Evolutionary conservation across 495 filamentous ascomycete genomes (phyloP), one percentile per base, ranked within the genome.

Genomic region (Lophium mytilinum): DNA sequence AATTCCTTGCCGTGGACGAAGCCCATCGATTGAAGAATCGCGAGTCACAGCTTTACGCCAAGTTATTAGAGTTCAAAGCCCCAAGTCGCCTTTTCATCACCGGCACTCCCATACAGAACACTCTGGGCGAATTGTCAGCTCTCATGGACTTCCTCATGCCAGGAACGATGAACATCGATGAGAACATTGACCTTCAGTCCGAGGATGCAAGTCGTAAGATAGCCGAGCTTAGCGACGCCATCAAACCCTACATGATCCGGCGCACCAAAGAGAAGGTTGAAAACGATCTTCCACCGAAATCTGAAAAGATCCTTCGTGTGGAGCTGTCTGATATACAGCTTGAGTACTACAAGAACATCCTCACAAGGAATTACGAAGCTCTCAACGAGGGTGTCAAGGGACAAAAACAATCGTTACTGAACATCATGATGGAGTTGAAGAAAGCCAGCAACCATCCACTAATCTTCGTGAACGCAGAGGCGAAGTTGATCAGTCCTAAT

Each of bases 391-490:
- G 90, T 18, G 82, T 83, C 24, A 89, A 80, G 50, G 93, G 90
- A 8, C 85, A 88, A 66, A 96, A 95, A 69, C 90, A 93, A 60
- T 95, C 90, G 1, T 73, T 97, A n/a, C 72, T 97, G 53, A 99
- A 99, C 72, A 95, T 99, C 67, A 95, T 96, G 80, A 99, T 99
- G 92, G 94, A 99, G 68, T 70, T 99, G 64, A 97, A 97, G 76
- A 99, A 99, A 71, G 89, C 90, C 61, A 95, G 90, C 77, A 97
- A 97, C 60, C 93, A 99, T 66, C 90, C 93, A 5, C 95, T 95
- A 73, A 94, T 97, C 86, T 95, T 99, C 62, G 85, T 87, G 3
- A 89, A 87, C 54, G 93, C 89, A 19, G 93, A 97, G 69, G 88
- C 92, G 35, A 87, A 84, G 40, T 86, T 96, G 47, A 71, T 96